A percentile compares a stretch with the other conserved stretches of the same genome.
Evolutionary conservation across 78 protist genomes (phyloP).

Genomic region (Cavenderia fasciculata): DNA sequence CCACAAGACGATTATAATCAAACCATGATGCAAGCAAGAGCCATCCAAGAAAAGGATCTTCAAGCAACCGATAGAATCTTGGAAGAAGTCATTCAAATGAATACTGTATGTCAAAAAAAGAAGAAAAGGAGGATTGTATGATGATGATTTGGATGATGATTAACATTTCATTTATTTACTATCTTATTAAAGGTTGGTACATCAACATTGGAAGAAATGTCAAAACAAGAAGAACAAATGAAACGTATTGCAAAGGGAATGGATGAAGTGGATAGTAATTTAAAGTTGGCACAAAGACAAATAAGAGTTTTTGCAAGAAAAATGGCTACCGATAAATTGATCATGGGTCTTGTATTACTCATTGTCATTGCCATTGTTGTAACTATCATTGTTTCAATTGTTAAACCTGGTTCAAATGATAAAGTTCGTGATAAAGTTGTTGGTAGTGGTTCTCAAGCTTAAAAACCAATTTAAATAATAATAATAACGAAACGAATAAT

Average conservation of each 20-base stretch:
- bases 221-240: constrained; percentile 51
- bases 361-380: constrained; percentile 78
- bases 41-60: constrained; percentile 41
- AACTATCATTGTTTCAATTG: constrained; percentile 49
- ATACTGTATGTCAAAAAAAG: neutral
- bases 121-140: neutral
- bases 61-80: constrained; percentile 6
- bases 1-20: constrained; percentile 26
- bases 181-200: constrained; percentile 2
- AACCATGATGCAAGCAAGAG: constrained; percentile 47
- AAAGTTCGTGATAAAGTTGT: too few relatives aligned
- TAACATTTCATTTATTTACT: neutral
- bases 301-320: constrained; percentile 86
- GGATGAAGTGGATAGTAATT: constrained; percentile 78
- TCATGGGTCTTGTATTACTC: constrained; percentile 77
- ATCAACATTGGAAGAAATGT: constrained; percentile 54
- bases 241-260: constrained; percentile 34
- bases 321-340: constrained; percentile 87
- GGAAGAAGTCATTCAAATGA: constrained; percentile 6
- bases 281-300: constrained; percentile 79
- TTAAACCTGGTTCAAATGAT: too few relatives aligned
- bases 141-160: neutral
- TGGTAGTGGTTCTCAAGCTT: too few relatives aligned
- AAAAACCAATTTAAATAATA: too few relatives aligned
- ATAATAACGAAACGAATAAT: too few relatives aligned